Percentiles rank a stretch among this genome's conserved stretches.
Conservation (phyloP, 495 filamentous ascomycete species). For the Chaetomium fimeti region DNA sequence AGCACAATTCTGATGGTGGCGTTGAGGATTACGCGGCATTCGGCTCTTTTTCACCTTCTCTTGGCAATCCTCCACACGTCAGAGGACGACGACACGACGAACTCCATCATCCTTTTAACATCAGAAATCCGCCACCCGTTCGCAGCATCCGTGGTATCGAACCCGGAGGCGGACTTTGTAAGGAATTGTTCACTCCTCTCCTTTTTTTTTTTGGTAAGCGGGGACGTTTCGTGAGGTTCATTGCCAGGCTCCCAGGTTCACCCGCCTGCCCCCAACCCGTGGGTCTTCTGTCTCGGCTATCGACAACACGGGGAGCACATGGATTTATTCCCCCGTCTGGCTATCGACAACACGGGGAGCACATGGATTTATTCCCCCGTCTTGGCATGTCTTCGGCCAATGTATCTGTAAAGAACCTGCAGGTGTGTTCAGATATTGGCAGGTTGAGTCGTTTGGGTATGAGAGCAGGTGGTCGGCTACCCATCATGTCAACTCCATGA, state of each 20-base stretch:
- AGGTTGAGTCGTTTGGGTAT: neutral
- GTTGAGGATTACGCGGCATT: conserved; percentile 29
- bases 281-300: neutral
- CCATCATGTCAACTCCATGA: neutral
- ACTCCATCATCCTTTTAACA: neutral
- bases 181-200: neutral
- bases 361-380: neutral
- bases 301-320: neutral
- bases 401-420: neutral
- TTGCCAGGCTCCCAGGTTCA: neutral
- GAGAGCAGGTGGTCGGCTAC: neutral
- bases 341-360: neutral
- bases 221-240: neutral
- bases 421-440: conserved; percentile 2
- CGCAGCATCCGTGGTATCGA: no score
- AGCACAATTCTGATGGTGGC: conserved; percentile 8
- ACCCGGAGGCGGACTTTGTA: neutral
- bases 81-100: neutral
- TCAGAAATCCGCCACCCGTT: conserved; percentile 4
- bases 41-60: conserved; percentile 8
- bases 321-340: neutral
- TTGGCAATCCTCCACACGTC: conserved; percentile 13
- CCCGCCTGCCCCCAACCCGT: neutral
- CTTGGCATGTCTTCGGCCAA: conserved; percentile 1
- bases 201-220: neutral